Conservation (phyloP, 192 early-diverging fungal species). For the Phlyctochytrium bullatum region DNA sequence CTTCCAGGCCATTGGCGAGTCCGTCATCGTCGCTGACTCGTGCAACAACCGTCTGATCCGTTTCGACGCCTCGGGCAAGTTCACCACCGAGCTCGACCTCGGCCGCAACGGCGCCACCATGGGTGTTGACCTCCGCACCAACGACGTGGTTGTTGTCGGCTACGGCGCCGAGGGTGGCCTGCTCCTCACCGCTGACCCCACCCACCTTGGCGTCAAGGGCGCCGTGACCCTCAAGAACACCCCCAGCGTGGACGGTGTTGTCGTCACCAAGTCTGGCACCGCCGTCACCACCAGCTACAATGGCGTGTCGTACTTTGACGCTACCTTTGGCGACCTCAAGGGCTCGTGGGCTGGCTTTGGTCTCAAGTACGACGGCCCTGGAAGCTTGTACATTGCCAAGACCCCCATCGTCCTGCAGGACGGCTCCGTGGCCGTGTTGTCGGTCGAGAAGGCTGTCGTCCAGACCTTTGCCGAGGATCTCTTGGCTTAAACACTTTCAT, state of each 20-base stretch:
- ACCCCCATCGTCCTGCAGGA: neutral
- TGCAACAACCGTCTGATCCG: neutral
- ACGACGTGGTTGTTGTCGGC: too few relatives aligned
- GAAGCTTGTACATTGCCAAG: neutral
- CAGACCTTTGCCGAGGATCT: neutral
- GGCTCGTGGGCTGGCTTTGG: neutral
- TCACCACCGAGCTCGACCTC: neutral
- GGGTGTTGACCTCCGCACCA: too few relatives aligned
- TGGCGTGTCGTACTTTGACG: neutral
- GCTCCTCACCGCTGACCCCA: neutral
- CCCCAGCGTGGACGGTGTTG: neutral
- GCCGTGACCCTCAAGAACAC: neutral
- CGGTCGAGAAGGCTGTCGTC: neutral
- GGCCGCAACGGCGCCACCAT: neutral
- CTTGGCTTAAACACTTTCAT: too few relatives aligned
- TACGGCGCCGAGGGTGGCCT: too few relatives aligned
- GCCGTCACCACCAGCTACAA: neutral
- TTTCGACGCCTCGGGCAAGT: neutral
- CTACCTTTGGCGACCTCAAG: neutral
- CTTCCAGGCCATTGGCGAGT: neutral
- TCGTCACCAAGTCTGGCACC: neutral
- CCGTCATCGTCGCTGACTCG: neutral
- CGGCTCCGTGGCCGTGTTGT: neutral
- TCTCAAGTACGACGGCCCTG: neutral
- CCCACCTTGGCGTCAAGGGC: neutral